Conservation (phyloP, 352 stramenopile species). For the Pythium periplocum region DNA sequence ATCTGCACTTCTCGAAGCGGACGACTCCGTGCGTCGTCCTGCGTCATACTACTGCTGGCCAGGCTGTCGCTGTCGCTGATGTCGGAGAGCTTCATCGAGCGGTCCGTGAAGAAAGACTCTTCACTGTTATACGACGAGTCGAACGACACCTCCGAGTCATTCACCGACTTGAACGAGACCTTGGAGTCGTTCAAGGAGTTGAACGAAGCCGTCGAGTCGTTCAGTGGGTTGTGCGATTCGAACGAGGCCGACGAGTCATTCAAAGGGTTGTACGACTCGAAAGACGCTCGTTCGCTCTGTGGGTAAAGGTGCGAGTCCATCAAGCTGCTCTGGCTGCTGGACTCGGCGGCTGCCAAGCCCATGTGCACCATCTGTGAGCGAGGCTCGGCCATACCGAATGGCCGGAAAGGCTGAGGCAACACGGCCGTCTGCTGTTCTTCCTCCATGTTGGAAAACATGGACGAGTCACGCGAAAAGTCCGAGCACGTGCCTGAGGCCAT, state of each 20-base stretch:
- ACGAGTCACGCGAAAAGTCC: slow-evolving; percentile 3
- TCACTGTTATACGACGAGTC: not conserved
- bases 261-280: not conserved
- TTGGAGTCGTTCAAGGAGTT: not conserved
- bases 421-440: too few species aligned
- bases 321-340: not conserved
- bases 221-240: not conserved
- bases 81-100: not conserved
- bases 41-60: not conserved
- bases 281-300: slow-evolving; percentile 1
- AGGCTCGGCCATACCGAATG: slow-evolving; percentile 5
- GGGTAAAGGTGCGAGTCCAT: not conserved
- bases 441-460: not conserved
- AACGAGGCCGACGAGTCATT: not conserved
- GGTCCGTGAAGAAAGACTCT: not conserved
- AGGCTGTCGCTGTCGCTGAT: not conserved
- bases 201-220: not conserved
- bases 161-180: not conserved
- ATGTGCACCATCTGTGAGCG: slow-evolving; percentile 6
- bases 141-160: not conserved
- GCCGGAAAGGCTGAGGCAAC: slow-evolving; percentile 3
- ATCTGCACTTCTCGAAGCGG: not conserved
- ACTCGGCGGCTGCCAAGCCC: not conserved
- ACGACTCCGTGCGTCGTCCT: not conserved
- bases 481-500: slow-evolving; percentile 1